Evolutionary conservation across 148 eudicot genomes (phyloP).

Genomic region (Rhododendron ferrugineum): DNA sequence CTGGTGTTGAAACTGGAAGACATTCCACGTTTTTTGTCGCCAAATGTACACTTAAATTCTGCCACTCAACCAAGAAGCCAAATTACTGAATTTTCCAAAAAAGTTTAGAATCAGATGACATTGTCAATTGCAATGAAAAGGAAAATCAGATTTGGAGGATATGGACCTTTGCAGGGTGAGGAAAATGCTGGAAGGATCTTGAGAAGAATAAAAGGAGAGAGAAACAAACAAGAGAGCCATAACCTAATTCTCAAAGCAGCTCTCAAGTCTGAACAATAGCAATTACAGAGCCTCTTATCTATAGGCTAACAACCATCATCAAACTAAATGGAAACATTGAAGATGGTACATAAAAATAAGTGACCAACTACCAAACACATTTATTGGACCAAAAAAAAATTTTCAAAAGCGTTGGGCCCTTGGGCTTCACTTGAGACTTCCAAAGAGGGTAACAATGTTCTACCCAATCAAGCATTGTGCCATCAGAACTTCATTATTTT

Average conservation of each 20-base stretch:
- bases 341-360: not conserved
- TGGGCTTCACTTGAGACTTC: not conserved
- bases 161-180: not conserved
- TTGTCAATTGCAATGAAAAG: not conserved
- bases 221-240: not conserved
- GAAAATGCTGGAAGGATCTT: not conserved
- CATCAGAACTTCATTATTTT: not conserved
- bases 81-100: not conserved
- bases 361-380: not conserved
- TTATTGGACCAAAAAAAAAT: not conserved
- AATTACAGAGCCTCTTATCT: not conserved
- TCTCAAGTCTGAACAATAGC: not conserved
- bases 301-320: not conserved
- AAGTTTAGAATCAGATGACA: not conserved
- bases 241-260: not conserved
- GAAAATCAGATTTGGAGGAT: not conserved
- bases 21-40: constrained; percentile 38
- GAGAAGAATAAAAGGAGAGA: not conserved
- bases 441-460: not conserved
- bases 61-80: constrained; percentile 20
- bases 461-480: not conserved
- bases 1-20: constrained; percentile 63
- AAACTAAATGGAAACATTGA: not conserved
- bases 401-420: not conserved
- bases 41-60: constrained; percentile 53